Conservation (phyloP, 2,329 filamentous ascomycete species). For the Fusarium sp. region DNA sequence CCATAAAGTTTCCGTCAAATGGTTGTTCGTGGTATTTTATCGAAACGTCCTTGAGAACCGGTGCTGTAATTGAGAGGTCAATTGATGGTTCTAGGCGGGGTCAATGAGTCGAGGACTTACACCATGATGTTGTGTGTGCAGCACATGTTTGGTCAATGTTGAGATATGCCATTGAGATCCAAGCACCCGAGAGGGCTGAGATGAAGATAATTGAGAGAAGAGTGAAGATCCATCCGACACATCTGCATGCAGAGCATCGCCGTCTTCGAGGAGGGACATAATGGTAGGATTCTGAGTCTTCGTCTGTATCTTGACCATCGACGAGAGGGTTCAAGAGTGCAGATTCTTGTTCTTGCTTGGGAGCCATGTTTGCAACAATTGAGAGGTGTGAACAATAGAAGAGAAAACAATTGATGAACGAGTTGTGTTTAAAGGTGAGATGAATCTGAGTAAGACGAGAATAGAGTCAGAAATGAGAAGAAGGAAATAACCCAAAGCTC, state of each 20-base stretch:
- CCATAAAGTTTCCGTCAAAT: conserved; percentile 68
- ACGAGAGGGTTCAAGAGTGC: conserved; percentile 23
- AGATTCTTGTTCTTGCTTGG: conserved; percentile 38
- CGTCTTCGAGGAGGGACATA: conserved; percentile 26
- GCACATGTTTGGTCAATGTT: conserved; percentile 40
- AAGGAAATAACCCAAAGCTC: not conserved
- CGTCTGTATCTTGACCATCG: conserved; percentile 29
- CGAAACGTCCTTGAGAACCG: conserved; percentile 48
- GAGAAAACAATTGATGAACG: not conserved
- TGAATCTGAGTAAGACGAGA: not conserved
- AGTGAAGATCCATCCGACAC: conserved; percentile 14
- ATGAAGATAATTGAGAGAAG: conserved; percentile 18
- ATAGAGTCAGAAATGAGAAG: not conserved
- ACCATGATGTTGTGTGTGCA: conserved; percentile 51
- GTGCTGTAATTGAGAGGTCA: conserved; percentile 39
- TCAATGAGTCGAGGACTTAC: conserved; percentile 41
- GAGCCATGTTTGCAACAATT: conserved; percentile 20
- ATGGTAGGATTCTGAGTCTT: conserved; percentile 30
- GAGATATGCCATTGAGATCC: conserved; percentile 34
- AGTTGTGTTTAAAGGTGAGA: not conserved
- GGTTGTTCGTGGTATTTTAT: conserved; percentile 47
- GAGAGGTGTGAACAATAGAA: not conserved
- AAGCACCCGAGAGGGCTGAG: conserved; percentile 34
- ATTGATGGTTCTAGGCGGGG: accelerated
- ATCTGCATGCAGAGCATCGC: conserved; percentile 27